phyloP scores from a whole-genome alignment of 495 filamentous ascomycete species.

The Neurospora hispaniola region DNA sequence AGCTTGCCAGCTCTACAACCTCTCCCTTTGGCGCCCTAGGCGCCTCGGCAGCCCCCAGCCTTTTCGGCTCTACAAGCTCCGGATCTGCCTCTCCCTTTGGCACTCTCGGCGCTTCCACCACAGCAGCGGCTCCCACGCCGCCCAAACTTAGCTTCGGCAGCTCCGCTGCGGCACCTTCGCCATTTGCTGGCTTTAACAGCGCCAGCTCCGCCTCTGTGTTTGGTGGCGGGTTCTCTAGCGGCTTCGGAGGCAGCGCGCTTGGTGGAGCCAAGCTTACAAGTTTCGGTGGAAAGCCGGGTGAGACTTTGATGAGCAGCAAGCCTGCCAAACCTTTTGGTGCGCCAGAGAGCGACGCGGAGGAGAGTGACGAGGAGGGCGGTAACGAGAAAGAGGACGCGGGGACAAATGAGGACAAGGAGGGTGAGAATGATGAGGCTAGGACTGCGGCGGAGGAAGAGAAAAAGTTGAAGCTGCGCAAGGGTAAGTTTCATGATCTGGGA shows the following conservation, averaged over 20 bases:
- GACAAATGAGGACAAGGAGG: constrained; percentile 33
- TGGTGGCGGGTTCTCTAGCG: constrained; percentile 31
- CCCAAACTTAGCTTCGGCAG: constrained; percentile 25
- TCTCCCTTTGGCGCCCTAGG: constrained; percentile 31
- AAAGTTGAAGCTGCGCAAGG: constrained; percentile 50
- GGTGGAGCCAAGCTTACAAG: constrained; percentile 43
- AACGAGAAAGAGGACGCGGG: constrained; percentile 14
- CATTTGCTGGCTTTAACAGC: constrained; percentile 13
- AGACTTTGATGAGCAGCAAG: constrained; percentile 44
- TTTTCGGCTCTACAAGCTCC: constrained; percentile 22
- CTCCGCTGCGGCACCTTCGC: constrained; percentile 16
- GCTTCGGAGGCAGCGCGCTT: constrained; percentile 46
- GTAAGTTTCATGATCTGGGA: constrained; percentile 33
- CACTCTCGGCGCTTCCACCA: constrained; percentile 17
- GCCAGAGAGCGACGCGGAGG: constrained; percentile 50
- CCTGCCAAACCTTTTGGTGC: constrained; percentile 63
- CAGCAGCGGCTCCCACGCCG: constrained; percentile 20
- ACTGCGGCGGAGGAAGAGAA: constrained; percentile 51
- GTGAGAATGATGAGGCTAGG: constrained; percentile 30
- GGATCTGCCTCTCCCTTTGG: constrained; percentile 29
- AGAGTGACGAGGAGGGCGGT: constrained; percentile 28
- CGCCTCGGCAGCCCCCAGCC: constrained; percentile 25
- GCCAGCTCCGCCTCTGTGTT: constrained; percentile 10
- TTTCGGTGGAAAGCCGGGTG: constrained; percentile 55
- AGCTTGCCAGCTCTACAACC: constrained; percentile 35